Evolutionary conservation across 495 filamentous ascomycete species (phyloP), one percentile per base, ranked within the genome.

Genomic region (Rostrohypoxylon terebratum): DNA sequence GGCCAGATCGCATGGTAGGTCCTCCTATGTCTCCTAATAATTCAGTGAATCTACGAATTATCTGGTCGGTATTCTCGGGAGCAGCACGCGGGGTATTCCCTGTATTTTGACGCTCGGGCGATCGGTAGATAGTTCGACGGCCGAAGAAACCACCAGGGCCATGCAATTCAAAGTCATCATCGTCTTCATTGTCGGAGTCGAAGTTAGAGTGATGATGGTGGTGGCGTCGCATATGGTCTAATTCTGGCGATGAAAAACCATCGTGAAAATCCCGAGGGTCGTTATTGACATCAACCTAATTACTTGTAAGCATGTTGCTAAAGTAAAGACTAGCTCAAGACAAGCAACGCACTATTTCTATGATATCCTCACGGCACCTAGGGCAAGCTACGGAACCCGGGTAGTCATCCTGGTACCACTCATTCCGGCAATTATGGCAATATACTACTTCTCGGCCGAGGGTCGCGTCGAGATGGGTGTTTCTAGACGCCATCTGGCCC

Each of bases 401-500:
- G 20, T 85, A 82, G 62, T 91, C 85, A 73, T 92, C 87, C 59
- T 87, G 83, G 66, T 88, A 90, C 93, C 93, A 98, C 73, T 97
- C 91, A 50, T 90, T 83, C 40, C 85, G 73, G 83, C 96, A 98
- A 36, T 80, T 73, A 79, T 98, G 93, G 78, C 96, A 99, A 75
- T 85, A 92, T 51, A 97, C 89, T 20, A 93, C 83, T 77, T 96
- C 91, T 70, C 88, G 81, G 58, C 80, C 82, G 7, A 68, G 60
- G 11, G 75, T 71, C 48, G 83, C 82, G 68, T 84, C 84, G 45
- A 87, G 79, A 59, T 80, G 81, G 14, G 83, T 60, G 67, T 71
- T 73, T 79, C 78, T 78, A 71, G 77, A 78, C 75, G 71, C 69
- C 74, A 73, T 76, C 66, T 74, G 58, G 67, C 68, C 77, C 71